A percentile compares a stretch with the other conserved stretches of the same genome.
Evolutionary conservation across 2,329 filamentous ascomycete genomes (phyloP).

Genomic region (Teratosphaeria pseudoeucalypti): DNA sequence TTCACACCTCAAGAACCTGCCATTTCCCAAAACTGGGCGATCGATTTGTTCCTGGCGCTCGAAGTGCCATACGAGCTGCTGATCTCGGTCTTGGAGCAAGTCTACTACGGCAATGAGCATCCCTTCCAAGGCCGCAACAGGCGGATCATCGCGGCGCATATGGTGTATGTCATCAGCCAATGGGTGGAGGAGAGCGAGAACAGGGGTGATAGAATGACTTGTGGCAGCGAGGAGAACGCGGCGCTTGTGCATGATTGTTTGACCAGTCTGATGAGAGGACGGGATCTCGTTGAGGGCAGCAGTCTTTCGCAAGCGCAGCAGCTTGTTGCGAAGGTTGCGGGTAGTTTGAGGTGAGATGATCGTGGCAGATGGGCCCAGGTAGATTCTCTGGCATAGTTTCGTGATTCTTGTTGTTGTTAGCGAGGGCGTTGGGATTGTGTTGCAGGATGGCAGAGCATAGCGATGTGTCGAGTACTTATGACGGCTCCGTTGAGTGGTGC

Average conservation of each 20-base stretch:
- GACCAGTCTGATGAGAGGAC: slow-evolving; percentile 12
- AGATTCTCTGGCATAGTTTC: background rate
- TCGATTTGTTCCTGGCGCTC: slow-evolving; percentile 56
- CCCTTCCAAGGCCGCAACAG: slow-evolving; percentile 51
- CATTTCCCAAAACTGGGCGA: slow-evolving; percentile 47
- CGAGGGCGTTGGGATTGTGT: background rate
- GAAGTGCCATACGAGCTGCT: slow-evolving; percentile 52
- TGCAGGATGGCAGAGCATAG: background rate
- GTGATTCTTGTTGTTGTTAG: background rate
- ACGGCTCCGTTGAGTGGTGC: background rate
- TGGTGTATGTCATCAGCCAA: slow-evolving; percentile 49
- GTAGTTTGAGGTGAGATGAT: background rate
- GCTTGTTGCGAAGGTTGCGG: background rate
- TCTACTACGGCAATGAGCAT: slow-evolving; percentile 57
- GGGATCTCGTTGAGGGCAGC: slow-evolving; percentile 12
- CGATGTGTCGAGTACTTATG: background rate
- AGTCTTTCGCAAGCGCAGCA: background rate
- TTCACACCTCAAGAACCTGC: slow-evolving; percentile 39
- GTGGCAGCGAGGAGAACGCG: slow-evolving; percentile 51
- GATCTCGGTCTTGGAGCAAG: slow-evolving; percentile 51
- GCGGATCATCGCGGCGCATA: slow-evolving; percentile 48
- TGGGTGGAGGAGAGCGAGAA: slow-evolving; percentile 52
- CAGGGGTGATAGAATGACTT: slow-evolving; percentile 42
- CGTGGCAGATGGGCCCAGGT: background rate
- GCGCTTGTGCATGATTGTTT: slow-evolving; percentile 27